Evolutionary conservation across 352 stramenopile genomes (phyloP).

Genomic region (Phytophthora macrochlamydospora): DNA sequence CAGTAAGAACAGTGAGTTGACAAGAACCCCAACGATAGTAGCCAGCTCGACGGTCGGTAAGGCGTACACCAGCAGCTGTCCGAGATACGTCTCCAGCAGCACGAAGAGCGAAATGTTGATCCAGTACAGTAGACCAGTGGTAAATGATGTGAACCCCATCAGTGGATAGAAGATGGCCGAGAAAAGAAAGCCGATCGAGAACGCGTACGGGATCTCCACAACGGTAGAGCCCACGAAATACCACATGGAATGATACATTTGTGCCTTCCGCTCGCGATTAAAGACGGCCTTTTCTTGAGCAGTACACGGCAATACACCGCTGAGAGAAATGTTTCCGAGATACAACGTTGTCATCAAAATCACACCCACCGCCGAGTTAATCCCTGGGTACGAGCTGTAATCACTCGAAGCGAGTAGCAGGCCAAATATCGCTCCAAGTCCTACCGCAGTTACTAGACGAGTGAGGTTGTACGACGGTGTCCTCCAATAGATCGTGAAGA

Average conservation of each 20-base stretch:
- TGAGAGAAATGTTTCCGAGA: no score
- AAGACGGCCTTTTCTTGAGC: constrained; percentile 44
- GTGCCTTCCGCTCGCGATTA: constrained; percentile 76
- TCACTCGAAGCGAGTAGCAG: no score
- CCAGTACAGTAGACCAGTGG: constrained; percentile 19
- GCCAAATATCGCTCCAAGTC: no score
- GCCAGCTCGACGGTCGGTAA: neutral
- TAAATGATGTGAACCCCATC: constrained; percentile 27
- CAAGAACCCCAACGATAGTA: neutral
- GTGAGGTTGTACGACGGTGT: no score
- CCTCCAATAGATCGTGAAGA: no score
- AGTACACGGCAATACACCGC: constrained; percentile 67
- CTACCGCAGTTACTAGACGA: no score
- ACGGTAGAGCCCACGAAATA: constrained; percentile 65
- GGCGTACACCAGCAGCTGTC: constrained; percentile 13
- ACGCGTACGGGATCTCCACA: constrained; percentile 52
- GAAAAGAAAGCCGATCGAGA: constrained; percentile 23
- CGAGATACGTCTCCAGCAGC: constrained; percentile 24
- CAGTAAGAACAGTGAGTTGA: constrained; percentile 43
- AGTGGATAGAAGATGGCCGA: constrained; percentile 29
- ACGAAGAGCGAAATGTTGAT: constrained; percentile 5
- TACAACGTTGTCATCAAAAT: no score
- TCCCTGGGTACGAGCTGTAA: no score
- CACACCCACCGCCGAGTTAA: no score
- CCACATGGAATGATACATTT: constrained; percentile 71